Evolutionary conservation across 192 early-diverging fungal genomes (phyloP).

Genomic region (Entomortierella chlamydospora): DNA sequence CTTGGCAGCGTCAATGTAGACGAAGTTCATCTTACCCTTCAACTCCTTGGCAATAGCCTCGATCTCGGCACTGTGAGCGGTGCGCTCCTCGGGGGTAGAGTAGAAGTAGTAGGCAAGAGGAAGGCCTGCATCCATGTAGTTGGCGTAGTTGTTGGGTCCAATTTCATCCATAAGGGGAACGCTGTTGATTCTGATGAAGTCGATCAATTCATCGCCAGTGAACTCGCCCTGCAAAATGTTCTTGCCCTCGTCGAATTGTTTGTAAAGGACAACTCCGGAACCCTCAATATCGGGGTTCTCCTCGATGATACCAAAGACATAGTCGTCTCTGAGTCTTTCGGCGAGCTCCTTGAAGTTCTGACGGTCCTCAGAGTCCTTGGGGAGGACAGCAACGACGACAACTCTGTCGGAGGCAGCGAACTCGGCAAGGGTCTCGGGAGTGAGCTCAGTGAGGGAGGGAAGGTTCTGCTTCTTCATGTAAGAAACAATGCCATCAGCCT

Average conservation of each 20-base stretch:
- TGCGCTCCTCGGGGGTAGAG: slow-evolving; percentile 69
- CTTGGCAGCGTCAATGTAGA: slow-evolving; percentile 89
- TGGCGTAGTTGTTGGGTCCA: slow-evolving; percentile 87
- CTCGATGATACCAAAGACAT: slow-evolving; percentile 82
- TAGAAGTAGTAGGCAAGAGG: slow-evolving; percentile 94
- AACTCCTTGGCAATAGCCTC: slow-evolving; percentile 82
- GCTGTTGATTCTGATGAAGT: slow-evolving; percentile 84
- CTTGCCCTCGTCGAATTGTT: slow-evolving; percentile 92
- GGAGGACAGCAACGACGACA: slow-evolving; percentile 89
- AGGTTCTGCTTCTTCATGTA: too few species aligned
- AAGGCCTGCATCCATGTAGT: slow-evolving; percentile 88
- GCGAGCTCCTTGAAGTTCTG: slow-evolving; percentile 75
- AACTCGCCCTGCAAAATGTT: slow-evolving; percentile 72
- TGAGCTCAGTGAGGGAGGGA: too few species aligned
- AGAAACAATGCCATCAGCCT: too few species aligned
- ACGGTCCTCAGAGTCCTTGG: slow-evolving; percentile 72
- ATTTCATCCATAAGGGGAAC: slow-evolving; percentile 93
- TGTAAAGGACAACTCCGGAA: slow-evolving; percentile 81
- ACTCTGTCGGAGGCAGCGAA: slow-evolving; percentile 90
- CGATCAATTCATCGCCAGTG: slow-evolving; percentile 64
- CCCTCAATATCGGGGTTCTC: slow-evolving; percentile 65
- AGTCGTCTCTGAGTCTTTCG: slow-evolving; percentile 87
- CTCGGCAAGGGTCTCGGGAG: slow-evolving; percentile 4
- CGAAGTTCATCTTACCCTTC: slow-evolving; percentile 93
- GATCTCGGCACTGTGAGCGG: slow-evolving; percentile 66